Conservation (phyloP, 148 eudicot species). For the Camellia sinensis region DNA sequence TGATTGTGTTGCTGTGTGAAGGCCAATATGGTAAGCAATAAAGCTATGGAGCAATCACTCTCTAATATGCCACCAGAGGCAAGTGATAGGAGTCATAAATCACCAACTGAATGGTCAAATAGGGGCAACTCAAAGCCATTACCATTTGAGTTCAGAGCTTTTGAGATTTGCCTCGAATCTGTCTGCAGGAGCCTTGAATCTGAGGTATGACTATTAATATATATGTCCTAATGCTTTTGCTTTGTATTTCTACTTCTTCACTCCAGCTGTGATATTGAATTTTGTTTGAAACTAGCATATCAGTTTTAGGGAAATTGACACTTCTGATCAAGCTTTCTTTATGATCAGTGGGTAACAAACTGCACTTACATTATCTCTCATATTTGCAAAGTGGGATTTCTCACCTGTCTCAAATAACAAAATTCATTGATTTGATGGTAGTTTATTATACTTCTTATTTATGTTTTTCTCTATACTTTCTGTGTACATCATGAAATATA, state of each 20-base stretch:
- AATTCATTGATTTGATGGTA: too few relatives aligned
- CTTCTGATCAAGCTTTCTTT: too few relatives aligned
- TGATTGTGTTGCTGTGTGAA: not conserved
- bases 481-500: not conserved
- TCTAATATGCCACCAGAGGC: not conserved
- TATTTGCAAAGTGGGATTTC: too few relatives aligned
- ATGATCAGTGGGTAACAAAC: too few relatives aligned
- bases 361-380: too few relatives aligned
- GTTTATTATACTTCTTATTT: too few relatives aligned
- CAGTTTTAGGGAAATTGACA: too few relatives aligned
- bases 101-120: not conserved
- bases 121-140: not conserved
- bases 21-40: not conserved
- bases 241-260: not conserved
- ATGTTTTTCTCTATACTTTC: not conserved
- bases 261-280: not conserved
- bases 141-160: constrained; percentile 6
- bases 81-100: not conserved
- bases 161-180: constrained; percentile 11
- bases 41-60: constrained; percentile 1
- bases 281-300: not conserved
- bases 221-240: not conserved
- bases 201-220: not conserved
- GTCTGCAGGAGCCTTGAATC: constrained; percentile 5
- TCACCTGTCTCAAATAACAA: too few relatives aligned